Conservation (phyloP, 2,329 filamentous ascomycete genomes). For the Pseudocercospora ulei region DNA sequence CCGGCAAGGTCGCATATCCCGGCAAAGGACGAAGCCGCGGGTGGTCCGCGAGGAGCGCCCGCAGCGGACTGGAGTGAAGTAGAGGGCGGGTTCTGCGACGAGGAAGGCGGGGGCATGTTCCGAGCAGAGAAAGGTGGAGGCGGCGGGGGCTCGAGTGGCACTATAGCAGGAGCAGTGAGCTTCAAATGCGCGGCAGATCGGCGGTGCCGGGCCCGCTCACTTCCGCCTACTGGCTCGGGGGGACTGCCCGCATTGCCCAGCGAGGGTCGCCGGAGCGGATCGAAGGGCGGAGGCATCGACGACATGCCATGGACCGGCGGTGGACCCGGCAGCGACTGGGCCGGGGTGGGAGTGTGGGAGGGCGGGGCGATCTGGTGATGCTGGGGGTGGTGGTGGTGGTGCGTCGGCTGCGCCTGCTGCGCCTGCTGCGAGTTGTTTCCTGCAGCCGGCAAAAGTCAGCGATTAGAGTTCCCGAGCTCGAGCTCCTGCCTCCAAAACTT, state of each 20-base stretch:
- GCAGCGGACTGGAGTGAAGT: slow-evolving; percentile 32
- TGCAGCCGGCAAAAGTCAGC: slow-evolving; percentile 16
- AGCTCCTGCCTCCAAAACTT: neutral
- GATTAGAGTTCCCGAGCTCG: slow-evolving; percentile 6
- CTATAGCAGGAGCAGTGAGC: slow-evolving; percentile 17
- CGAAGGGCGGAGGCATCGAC: slow-evolving; percentile 37
- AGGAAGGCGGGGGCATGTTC: slow-evolving; percentile 45
- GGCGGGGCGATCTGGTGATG: slow-evolving; percentile 15
- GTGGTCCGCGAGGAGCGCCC: slow-evolving; percentile 36
- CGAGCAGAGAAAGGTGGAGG: slow-evolving; percentile 37
- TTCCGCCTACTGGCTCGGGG: slow-evolving; percentile 27
- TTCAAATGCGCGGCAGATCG: neutral
- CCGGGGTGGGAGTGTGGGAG: slow-evolving; percentile 20
- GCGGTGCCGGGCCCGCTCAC: slow-evolving; percentile 15
- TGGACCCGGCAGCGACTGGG: slow-evolving; percentile 19
- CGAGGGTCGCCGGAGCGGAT: slow-evolving; percentile 39
- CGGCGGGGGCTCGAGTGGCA: slow-evolving; percentile 31
- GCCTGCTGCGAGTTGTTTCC: slow-evolving; percentile 28
- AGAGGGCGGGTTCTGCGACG: slow-evolving; percentile 39
- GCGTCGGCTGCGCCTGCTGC: slow-evolving; percentile 17
- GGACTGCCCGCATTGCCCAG: slow-evolving; percentile 36
- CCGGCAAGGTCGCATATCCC: slow-evolving; percentile 49
- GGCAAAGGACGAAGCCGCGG: slow-evolving; percentile 41
- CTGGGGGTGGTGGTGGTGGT: slow-evolving; percentile 8
- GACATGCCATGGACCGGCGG: slow-evolving; percentile 28